These are phyloP conservation scores for Viola odorata DNA, from an alignment of 345 rosid genomes.

Conservation along the genomic window DNA sequence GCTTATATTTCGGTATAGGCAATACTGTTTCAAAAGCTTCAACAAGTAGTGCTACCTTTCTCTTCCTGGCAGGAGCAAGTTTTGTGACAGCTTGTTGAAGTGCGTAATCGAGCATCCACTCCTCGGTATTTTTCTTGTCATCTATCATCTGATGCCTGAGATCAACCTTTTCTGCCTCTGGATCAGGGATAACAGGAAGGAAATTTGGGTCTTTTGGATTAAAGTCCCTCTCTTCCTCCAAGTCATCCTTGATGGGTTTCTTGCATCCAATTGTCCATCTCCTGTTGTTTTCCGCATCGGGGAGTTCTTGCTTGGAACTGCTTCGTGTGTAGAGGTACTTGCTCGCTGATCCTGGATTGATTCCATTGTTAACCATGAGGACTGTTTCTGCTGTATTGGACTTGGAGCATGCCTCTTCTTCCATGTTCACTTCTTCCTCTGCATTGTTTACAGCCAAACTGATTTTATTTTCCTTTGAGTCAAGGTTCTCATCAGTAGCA, in stretches of 20 bases:
- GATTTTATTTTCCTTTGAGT: conserved; percentile 6
- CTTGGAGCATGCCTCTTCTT: conserved; percentile 19
- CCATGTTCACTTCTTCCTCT: conserved; percentile 24
- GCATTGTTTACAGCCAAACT: conserved; percentile 12
- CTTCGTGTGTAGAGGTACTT: conserved; percentile 16
- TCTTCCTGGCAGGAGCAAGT: conserved; percentile 28
- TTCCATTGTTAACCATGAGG: conserved; percentile 8
- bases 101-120: conserved; percentile 33
- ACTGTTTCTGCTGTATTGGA: conserved; percentile 17
- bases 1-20: conserved; percentile 34
- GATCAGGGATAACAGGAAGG: conserved; percentile 49
- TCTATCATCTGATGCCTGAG: conserved; percentile 27
- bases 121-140: conserved; percentile 25
- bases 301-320: conserved; percentile 28
- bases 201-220: conserved; percentile 82
- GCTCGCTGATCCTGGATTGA: conserved; percentile 3
- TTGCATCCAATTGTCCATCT: conserved; percentile 40
- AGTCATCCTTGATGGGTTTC: conserved; percentile 22
- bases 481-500: conserved; percentile 20
- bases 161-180: conserved; percentile 37
- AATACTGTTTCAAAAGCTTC: conserved; percentile 27
- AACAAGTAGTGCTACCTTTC: conserved; percentile 26
- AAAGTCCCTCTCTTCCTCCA: conserved; percentile 37
- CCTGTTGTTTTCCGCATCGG: conserved; percentile 12
- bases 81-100: conserved; percentile 28